Evolutionary conservation across 139 green algal species (phyloP), one percentile per base, ranked within the genome.

Genomic region (Mesostigma viride): DNA sequence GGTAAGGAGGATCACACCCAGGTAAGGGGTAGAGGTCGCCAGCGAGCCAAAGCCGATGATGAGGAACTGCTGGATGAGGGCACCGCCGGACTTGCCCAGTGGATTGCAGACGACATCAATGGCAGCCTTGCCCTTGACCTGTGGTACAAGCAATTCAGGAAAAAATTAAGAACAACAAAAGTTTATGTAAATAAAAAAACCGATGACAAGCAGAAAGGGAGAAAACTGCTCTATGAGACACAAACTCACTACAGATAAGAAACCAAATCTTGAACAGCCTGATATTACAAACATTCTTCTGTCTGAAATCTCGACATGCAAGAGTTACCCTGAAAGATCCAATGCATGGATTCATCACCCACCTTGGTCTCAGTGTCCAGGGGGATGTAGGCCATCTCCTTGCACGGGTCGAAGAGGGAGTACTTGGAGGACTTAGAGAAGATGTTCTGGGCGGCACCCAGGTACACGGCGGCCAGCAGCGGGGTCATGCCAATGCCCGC

Each of bases 41-140:
- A 98, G 81, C 26, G 91, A 97, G 61, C 92, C 92, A 74, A 98
- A 96, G 62, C 83, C 84, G 64, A 98, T 88, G 72, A 98, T 98
- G 83, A 98, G 79, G 76, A 90, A 80, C 84, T 95, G 91, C 86
- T 98, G 92, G 78, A 98, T 96, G n/a, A 96, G 75, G 5, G 92
- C 87, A 70, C 92, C 92, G 40, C 92, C 92, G 14, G 90, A 97
- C 87, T 98, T 98, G 80, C 92, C 92, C 56, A 98, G 86, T 6
- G 92, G 92, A 84, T 98, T 98, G 90, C 92, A 97, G 66, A 98
- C 92, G 44, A 98, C 92, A 65, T 98, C 92, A 71, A 98, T 96
- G 67, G 92, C 92, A 64, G 93, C 92, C 88, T 98, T 98, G 77
- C 92, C 92, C 89, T 98, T 97, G 72, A 90, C 74, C 70, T 83